phyloP scores from a whole-genome alignment of 768 basidiomycete species.

The Hypsizygus marmoreus region DNA sequence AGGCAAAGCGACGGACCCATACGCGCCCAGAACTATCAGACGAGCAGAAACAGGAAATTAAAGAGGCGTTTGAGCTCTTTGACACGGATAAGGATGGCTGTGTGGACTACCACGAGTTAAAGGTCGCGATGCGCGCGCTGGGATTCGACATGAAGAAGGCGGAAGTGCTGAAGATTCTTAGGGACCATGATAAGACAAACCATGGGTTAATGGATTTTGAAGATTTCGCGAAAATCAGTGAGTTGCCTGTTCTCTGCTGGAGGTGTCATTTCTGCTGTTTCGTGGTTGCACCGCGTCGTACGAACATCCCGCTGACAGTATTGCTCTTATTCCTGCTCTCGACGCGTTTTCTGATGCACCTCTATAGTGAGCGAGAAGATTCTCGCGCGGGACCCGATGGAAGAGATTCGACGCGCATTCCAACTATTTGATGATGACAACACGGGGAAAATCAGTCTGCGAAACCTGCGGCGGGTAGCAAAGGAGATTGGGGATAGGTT shows the following conservation, averaged over 20 bases:
- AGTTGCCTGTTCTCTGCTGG: slow-evolving; percentile 27
- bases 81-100: slow-evolving; percentile 98
- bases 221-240: slow-evolving; percentile 93
- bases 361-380: slow-evolving; percentile 89
- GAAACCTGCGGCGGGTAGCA: slow-evolving; percentile 90
- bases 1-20: slow-evolving; percentile 72
- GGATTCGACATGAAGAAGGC: slow-evolving; percentile 99
- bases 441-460: slow-evolving; percentile 90
- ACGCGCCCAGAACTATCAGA: slow-evolving; percentile 82
- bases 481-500: slow-evolving; percentile 95
- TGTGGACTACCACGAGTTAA: slow-evolving; percentile 97
- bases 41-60: slow-evolving; percentile 94
- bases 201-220: slow-evolving; percentile 88
- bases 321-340: neutral
- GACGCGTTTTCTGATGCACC: slow-evolving; percentile 16
- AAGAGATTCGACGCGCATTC: slow-evolving; percentile 95
- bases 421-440: slow-evolving; percentile 96
- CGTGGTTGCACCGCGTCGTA: neutral
- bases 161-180: slow-evolving; percentile 91
- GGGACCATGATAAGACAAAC: slow-evolving; percentile 87
- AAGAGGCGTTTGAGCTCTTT: slow-evolving; percentile 98
- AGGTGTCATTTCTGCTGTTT: slow-evolving; percentile 5
- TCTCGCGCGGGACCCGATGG: slow-evolving; percentile 91
- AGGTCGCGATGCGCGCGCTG: slow-evolving; percentile 97
- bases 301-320: neutral